A percentile compares a stretch with the other conserved stretches of the same genome.
Conservation (phyloP, 352 stramenopile species). For the Phytophthora vignae region DNA sequence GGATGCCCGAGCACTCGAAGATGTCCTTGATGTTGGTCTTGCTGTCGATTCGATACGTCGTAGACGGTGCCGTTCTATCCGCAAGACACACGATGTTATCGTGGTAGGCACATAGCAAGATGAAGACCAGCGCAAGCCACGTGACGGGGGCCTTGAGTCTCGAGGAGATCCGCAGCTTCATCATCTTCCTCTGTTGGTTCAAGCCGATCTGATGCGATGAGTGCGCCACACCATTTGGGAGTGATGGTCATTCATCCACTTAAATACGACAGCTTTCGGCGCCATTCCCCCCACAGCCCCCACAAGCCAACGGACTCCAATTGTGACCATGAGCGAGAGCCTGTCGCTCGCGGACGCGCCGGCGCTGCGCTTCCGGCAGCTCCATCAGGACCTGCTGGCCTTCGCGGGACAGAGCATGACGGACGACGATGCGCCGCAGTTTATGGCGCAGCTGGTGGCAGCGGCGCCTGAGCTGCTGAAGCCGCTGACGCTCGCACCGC, state of each 20-base stretch:
- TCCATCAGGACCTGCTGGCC: conserved; percentile 75
- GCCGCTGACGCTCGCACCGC: conserved; percentile 47
- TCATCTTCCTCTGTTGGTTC: conserved; percentile 18
- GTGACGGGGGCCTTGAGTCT: background rate
- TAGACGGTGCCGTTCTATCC: conserved; percentile 5
- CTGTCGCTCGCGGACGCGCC: conserved; percentile 64
- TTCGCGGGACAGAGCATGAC: conserved; percentile 75
- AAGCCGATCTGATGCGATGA: conserved; percentile 12
- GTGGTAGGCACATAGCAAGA: background rate
- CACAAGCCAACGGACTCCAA: conserved; percentile 28
- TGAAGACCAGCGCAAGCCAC: conserved; percentile 7
- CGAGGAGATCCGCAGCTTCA: conserved; percentile 17
- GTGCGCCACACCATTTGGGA: conserved; percentile 19
- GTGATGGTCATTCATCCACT: conserved; percentile 24
- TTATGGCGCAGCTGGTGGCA: conserved; percentile 62
- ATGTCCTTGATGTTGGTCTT: conserved; percentile 59
- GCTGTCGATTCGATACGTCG: conserved; percentile 62
- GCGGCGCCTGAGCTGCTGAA: conserved; percentile 53
- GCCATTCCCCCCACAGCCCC: conserved; percentile 28
- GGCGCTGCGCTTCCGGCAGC: conserved; percentile 70
- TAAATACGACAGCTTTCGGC: conserved; percentile 42
- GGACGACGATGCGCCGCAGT: conserved; percentile 69
- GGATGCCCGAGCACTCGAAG: conserved; percentile 73
- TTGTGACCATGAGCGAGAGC: conserved; percentile 40
- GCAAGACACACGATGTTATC: conserved; percentile 6